phyloP scores from a whole-genome alignment of 2,329 filamentous ascomycete genomes.

The Cordyceps militaris region DNA sequence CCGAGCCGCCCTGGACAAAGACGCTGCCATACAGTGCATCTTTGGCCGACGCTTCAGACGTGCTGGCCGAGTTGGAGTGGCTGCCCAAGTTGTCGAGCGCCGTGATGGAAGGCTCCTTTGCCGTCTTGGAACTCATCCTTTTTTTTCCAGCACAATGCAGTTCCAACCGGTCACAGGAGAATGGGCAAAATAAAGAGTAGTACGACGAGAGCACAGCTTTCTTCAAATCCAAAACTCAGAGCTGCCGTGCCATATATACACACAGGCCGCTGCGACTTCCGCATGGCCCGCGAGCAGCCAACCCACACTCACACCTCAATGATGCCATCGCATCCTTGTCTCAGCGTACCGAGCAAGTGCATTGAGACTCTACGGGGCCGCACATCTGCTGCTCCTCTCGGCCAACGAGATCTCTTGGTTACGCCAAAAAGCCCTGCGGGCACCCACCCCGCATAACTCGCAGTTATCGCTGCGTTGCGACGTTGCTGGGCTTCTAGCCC shows the following conservation, averaged over 20 bases:
- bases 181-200: background rate
- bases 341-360: background rate
- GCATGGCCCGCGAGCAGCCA: background rate
- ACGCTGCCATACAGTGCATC: background rate
- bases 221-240: background rate
- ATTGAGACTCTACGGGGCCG: background rate
- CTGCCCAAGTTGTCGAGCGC: background rate
- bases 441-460: background rate
- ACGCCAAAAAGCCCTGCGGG: too few relatives aligned
- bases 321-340: slow-evolving; percentile 8
- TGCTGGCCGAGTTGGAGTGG: slow-evolving; percentile 6
- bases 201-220: background rate
- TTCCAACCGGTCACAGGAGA: background rate
- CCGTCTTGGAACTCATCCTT: background rate
- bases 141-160: background rate
- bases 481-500: background rate
- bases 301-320: background rate
- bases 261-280: background rate
- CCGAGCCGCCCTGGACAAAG: slow-evolving; percentile 2
- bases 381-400: background rate
- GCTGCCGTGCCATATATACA: background rate
- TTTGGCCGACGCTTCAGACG: background rate
- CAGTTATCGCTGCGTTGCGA: background rate
- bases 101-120: background rate
- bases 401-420: background rate